Conservation (phyloP, 2,329 filamentous ascomycete genomes). For the Polychaeton citri region DNA sequence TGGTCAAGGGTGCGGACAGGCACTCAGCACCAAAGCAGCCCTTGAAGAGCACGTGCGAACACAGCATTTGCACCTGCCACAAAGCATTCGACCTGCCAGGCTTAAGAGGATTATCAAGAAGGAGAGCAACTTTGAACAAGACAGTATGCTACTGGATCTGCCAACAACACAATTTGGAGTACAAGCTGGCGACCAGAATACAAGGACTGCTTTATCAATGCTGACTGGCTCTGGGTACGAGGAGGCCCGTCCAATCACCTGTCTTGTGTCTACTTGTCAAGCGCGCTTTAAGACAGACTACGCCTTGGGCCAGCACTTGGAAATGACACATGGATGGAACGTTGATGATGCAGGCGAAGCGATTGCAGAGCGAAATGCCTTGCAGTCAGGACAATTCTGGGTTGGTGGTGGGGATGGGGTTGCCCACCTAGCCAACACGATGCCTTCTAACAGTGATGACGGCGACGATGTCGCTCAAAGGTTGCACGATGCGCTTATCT, state of each 20-base stretch:
- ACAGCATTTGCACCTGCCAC: conserved; percentile 53
- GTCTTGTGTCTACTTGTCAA: conserved; percentile 37
- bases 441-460: neutral
- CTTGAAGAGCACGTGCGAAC: conserved; percentile 77
- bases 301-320: conserved; percentile 45
- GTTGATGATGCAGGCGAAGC: conserved; percentile 23
- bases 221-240: conserved; percentile 47
- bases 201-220: conserved; percentile 14
- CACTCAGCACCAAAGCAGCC: conserved; percentile 62
- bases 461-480: neutral
- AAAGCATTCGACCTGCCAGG: conserved; percentile 4
- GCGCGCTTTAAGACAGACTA: conserved; percentile 44
- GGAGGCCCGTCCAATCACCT: conserved; percentile 36
- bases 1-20: conserved; percentile 53
- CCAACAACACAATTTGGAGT: conserved; percentile 1
- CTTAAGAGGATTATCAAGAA: conserved; percentile 25
- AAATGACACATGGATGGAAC: conserved; percentile 27
- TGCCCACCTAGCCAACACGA: neutral
- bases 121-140: conserved; percentile 12
- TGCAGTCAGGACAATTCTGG: conserved; percentile 33
- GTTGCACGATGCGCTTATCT: neutral
- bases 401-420: conserved; percentile 22
- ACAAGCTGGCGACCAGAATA: no score
- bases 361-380: conserved; percentile 26
- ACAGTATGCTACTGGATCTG: conserved; percentile 23